Base-by-base conservation (phyloP, 306 rosid species). In the Rubus parviflorus region DNA sequence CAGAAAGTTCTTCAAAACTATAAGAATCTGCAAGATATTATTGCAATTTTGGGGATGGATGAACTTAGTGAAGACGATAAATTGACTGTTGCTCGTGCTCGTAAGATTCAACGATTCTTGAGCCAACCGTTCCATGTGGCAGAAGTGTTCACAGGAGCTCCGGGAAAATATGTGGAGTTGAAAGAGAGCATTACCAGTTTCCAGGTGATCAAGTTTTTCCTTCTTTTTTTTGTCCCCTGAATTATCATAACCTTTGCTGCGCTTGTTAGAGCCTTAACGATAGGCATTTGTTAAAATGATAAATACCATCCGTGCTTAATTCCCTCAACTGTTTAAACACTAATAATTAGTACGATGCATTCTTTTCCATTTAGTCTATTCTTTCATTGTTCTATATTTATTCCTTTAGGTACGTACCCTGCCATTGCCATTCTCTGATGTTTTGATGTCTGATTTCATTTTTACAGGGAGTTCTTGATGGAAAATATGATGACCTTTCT, bases 81-180 rank as follows among this genome's bases (percentile, higher is more conserved):
- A 72, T 76, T 95, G 82, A 95, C 98, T 22, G 98, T 95, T 78
- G 97, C 97, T 6, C 97, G 98, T 81, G 97, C 98, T 56, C 97
- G 97, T 66, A 92, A 92, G 73, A 95, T 95, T 77, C 88, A 82
- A 63, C 76, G 87, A 70, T 95, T 95, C 93, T 78, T 90, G 80
- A 95, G 98, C 70, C 98, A 95, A 86, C 98, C 97, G 60, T 92
- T 90, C 98, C 98, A 95, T 76, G 98, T 95, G 38, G 98, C 97
- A 10, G 98, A 92, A 85, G 98, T 92, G 9, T 95, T 95, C 90
- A 92, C 97, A 4, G 97, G 98, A 75, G 98, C 98, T 60, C 95
- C 98, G 12, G 97, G 98, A 46, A 94, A 94, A 78, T 94, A 92
- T 35, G 95, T 94, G 45, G 97, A 94, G 37, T 88, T 94, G 87